phyloP scores from a whole-genome alignment of 1,284 basidiomycete genomes.

The Albatrellus sp. region DNA sequence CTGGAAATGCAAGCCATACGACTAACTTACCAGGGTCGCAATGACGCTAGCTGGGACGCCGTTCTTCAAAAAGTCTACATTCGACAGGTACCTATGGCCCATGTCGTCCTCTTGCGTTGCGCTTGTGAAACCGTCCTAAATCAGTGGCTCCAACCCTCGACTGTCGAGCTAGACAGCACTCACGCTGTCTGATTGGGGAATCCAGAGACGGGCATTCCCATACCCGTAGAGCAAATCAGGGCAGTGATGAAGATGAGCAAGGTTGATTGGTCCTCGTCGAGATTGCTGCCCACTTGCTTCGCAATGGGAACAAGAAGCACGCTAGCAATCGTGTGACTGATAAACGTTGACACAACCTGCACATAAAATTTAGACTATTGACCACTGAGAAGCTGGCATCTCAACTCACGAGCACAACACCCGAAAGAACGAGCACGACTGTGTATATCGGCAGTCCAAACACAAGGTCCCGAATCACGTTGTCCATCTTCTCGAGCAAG shows the following conservation, averaged over 20 bases:
- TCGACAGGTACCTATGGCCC: slow-evolving; percentile 77
- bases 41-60: slow-evolving; percentile 87
- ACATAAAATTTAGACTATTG: not conserved
- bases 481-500: slow-evolving; percentile 69
- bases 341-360: slow-evolving; percentile 77
- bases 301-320: slow-evolving; percentile 96
- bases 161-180: slow-evolving; percentile 22
- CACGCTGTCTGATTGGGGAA: slow-evolving; percentile 96
- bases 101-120: slow-evolving; percentile 94
- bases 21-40: slow-evolving; percentile 56
- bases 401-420: slow-evolving; percentile 71
- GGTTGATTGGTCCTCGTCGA: slow-evolving; percentile 60
- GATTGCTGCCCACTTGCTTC: slow-evolving; percentile 72
- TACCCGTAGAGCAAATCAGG: slow-evolving; percentile 88
- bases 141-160: slow-evolving; percentile 10
- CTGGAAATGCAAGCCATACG: slow-evolving; percentile 2
- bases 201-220: slow-evolving; percentile 97
- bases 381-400: not conserved
- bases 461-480: slow-evolving; percentile 57
- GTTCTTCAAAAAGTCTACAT: slow-evolving; percentile 87
- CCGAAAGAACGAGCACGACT: slow-evolving; percentile 77
- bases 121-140: slow-evolving; percentile 24
- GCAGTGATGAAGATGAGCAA: slow-evolving; percentile 88
- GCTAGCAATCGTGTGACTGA: slow-evolving; percentile 94
- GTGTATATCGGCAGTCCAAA: slow-evolving; percentile 65